Evolutionary conservation across 1,284 basidiomycete species (phyloP), one percentile per base, ranked within the genome.

Genomic region (Schizophyllum commune): DNA sequence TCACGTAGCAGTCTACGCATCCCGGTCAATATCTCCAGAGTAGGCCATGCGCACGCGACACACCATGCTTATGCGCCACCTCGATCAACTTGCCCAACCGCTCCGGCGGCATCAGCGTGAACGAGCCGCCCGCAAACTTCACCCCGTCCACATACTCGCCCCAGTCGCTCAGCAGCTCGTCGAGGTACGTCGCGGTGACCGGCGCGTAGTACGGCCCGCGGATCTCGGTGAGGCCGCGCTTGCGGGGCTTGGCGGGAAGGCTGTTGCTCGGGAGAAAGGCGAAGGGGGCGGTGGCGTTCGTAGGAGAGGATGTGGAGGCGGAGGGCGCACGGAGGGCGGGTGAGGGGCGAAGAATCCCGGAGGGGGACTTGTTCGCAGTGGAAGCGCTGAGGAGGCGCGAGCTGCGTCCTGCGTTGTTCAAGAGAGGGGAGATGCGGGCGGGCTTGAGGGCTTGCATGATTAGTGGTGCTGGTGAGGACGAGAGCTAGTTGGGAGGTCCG

Each of bases 41-140:
- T n/a, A n/a, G n/a, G n/a, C n/a, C n/a, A n/a, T n/a, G n/a, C n/a
- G n/a, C n/a, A n/a, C n/a, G n/a, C n/a, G n/a, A n/a, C n/a, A n/a
- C n/a, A 73, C 73, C 71, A 65, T 78, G 75, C 58, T 74, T 73
- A 65, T 79, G 78, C 2, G 74, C 73, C 9, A 72, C 70, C 21
- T 79, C 74, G 59, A 79, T 77, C 56, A 79, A 61, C 6, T 61
- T 68, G 19, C 65, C 71, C 62, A 79, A 65, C 56, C 73, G 66
- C 1, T 76, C 73, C 66, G 71, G 71, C 0, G 78, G 79, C 74
- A 81, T 77, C 54, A 79, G 70, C 52, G 73, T 73, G 68, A 80
- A 79, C 0, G 76, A 73, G 15, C 79, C 78, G 1, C 78, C 79
- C 4, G 79, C 78, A 62, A 79, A 79, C 67, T 81, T 80, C 59